Conservation (phyloP, 345 rosid species). For the Camelina neglecta region DNA sequence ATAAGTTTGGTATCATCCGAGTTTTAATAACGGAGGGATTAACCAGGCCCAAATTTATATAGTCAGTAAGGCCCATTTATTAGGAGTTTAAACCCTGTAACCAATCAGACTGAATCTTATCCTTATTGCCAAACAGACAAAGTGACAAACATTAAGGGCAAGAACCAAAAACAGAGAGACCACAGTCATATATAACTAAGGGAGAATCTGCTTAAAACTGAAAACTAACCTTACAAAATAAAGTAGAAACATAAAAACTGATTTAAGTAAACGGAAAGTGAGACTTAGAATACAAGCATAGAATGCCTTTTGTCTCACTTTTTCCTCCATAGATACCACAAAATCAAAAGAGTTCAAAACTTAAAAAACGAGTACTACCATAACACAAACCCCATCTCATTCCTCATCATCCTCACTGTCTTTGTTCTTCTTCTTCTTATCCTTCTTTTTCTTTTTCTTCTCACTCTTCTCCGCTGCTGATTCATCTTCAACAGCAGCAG, state of each 20-base stretch:
- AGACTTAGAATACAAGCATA: conserved; percentile 43
- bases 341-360: conserved; percentile 22
- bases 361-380: not conserved
- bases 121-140: not conserved
- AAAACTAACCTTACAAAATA: conserved; percentile 7
- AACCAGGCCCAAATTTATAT: not conserved
- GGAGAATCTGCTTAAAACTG: not conserved
- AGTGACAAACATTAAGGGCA: not conserved
- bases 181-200: not conserved
- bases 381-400: conserved; percentile 27
- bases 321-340: conserved; percentile 33
- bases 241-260: conserved; percentile 17
- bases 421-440: conserved; percentile 57
- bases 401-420: conserved; percentile 45
- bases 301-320: conserved; percentile 47
- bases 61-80: not conserved
- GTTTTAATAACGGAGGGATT: not conserved
- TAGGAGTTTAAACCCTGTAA: not conserved
- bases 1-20: conserved; percentile 22
- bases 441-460: conserved; percentile 75
- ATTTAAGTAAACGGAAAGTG: conserved; percentile 33
- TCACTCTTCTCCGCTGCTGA: conserved; percentile 58
- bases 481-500: conserved; percentile 46
- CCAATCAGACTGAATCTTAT: not conserved
- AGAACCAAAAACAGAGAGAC: not conserved